A percentile compares a stretch with the other conserved stretches of the same genome.
These are phyloP conservation scores for Diaporthe caulivora DNA, from an alignment of 2,329 filamentous ascomycete genomes.

Conservation along the genomic window DNA sequence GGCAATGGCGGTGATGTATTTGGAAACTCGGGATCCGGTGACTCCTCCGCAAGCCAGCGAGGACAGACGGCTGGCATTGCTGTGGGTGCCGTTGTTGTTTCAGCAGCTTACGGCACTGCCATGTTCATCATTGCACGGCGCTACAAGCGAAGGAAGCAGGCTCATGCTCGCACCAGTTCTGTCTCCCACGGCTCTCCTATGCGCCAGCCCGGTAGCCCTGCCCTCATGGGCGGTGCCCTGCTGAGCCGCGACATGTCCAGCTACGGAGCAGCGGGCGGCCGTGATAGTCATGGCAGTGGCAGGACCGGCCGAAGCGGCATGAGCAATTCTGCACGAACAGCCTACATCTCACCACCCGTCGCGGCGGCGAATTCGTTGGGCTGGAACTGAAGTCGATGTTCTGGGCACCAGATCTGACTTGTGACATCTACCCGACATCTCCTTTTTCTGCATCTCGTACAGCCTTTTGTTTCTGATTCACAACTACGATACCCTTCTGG, in stretches of 20 bases:
- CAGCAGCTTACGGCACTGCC: constrained; percentile 88
- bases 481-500: constrained; percentile 61
- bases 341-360: constrained; percentile 87
- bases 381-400: constrained; percentile 79
- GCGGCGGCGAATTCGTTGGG: constrained; percentile 95
- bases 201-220: constrained; percentile 67
- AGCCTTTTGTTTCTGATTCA: constrained; percentile 44
- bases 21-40: constrained; percentile 48
- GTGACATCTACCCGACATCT: constrained; percentile 45
- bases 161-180: constrained; percentile 83
- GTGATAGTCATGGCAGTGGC: constrained; percentile 76
- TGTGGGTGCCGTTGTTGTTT: constrained; percentile 81
- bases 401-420: constrained; percentile 34
- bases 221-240: constrained; percentile 78
- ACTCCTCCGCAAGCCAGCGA: constrained; percentile 67
- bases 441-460: constrained; percentile 42
- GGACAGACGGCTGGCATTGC: constrained; percentile 78
- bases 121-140: constrained; percentile 94
- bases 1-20: constrained; percentile 49
- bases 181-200: constrained; percentile 70
- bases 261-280: constrained; percentile 64
- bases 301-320: constrained; percentile 59
- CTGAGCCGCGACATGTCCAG: constrained; percentile 68
- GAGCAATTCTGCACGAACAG: constrained; percentile 67
- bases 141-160: constrained; percentile 87